Conservation (phyloP, 75 land plant genomes). For the Adiantum capillusveneris region DNA sequence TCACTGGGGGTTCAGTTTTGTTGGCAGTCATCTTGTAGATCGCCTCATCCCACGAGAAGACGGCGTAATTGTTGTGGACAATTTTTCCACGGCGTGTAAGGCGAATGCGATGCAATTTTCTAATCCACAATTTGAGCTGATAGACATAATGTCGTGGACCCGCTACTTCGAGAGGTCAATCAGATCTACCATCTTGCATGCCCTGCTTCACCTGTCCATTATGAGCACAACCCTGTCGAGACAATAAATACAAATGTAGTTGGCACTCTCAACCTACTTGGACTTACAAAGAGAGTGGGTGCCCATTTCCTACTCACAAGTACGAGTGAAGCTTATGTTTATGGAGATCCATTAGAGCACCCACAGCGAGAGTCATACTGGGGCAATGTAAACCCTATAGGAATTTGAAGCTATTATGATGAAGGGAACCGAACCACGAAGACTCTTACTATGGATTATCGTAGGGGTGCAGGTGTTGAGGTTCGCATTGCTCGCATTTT, state of each 20-base stretch:
- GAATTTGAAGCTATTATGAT: too few relatives aligned
- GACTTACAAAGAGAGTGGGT: constrained; percentile 76
- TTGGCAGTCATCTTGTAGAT: constrained; percentile 82
- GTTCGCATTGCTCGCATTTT: too few relatives aligned
- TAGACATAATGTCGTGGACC: constrained; percentile 81
- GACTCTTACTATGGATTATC: too few relatives aligned
- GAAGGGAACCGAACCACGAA: too few relatives aligned
- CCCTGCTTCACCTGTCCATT: constrained; percentile 83
- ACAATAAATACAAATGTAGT: constrained; percentile 88
- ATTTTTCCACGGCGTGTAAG: constrained; percentile 79
- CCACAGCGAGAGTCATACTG: constrained; percentile 78
- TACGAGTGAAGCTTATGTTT: constrained; percentile 83
- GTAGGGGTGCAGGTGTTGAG: too few relatives aligned
- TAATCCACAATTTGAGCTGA: constrained; percentile 72
- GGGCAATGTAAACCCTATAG: constrained; percentile 90
- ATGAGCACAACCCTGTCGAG: constrained; percentile 73
- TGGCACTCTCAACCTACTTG: constrained; percentile 80
- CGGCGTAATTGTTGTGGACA: constrained; percentile 71
- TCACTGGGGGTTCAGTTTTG: constrained; percentile 84
- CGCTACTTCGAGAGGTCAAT: constrained; percentile 73
- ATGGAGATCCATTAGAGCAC: constrained; percentile 85
- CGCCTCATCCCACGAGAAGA: constrained; percentile 58
- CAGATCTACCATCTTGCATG: constrained; percentile 85
- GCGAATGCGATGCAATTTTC: constrained; percentile 56
- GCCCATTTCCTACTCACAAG: constrained; percentile 73